Evolutionary conservation across 2,329 filamentous ascomycete genomes (phyloP).

Genomic region (Akanthomyces lecanii): DNA sequence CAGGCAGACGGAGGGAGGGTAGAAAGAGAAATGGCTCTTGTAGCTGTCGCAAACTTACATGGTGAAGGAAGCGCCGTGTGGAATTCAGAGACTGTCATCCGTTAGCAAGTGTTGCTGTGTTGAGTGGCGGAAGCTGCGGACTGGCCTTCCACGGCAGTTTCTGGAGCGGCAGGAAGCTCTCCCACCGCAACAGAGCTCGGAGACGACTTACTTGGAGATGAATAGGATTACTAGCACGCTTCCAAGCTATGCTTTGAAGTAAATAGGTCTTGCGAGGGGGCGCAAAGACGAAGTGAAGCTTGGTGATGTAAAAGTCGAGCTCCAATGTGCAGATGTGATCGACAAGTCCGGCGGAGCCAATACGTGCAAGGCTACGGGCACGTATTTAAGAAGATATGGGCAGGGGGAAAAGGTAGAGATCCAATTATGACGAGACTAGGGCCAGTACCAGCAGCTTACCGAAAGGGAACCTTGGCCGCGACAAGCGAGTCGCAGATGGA

Average conservation of each 20-base stretch:
- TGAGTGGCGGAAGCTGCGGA: constrained; percentile 8
- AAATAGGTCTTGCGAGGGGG: not conserved
- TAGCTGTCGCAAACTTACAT: constrained; percentile 8
- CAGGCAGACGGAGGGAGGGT: not conserved
- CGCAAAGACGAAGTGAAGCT: not conserved
- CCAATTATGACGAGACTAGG: constrained; percentile 12
- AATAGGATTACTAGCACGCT: not conserved
- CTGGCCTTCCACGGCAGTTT: not conserved
- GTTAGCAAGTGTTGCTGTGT: not conserved
- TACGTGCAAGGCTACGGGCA: constrained; percentile 10
- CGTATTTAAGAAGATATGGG: not conserved
- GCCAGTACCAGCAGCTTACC: not conserved
- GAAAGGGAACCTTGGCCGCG: not conserved
- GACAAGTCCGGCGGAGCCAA: constrained; percentile 10
- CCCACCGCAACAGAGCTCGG: not conserved
- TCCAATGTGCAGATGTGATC: constrained; percentile 14
- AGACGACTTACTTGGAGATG: not conserved
- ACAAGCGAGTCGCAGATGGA: not conserved
- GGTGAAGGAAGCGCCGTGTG: not conserved
- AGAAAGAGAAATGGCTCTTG: not conserved
- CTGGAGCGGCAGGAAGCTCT: not conserved
- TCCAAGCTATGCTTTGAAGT: not conserved
- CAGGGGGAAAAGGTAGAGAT: not conserved
- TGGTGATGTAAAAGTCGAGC: not conserved
- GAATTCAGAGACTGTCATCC: not conserved